These are phyloP conservation scores for Candida golubevii DNA, from an alignment of 805 yeast genomes.

Conservation along the genomic window DNA sequence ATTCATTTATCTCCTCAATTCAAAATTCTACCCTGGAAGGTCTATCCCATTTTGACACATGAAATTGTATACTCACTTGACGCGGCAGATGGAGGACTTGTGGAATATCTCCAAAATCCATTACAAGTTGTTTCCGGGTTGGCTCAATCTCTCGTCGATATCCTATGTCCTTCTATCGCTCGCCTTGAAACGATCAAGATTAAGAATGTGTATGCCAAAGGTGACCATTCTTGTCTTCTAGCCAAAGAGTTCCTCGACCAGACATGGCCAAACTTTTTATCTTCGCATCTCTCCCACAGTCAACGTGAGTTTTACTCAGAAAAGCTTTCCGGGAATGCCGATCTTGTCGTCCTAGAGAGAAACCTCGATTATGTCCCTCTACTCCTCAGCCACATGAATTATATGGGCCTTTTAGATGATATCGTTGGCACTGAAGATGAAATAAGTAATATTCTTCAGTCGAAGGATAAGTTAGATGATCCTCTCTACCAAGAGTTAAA, in stretches of 20 bases:
- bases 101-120: slow-evolving; percentile 42
- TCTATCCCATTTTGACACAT: slow-evolving; percentile 35
- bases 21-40: slow-evolving; percentile 44
- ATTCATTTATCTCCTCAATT: slow-evolving; percentile 34
- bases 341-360: slow-evolving; percentile 76
- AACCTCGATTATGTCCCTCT: slow-evolving; percentile 70
- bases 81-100: slow-evolving; percentile 30
- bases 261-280: slow-evolving; percentile 33
- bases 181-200: slow-evolving; percentile 33
- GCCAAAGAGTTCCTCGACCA: slow-evolving; percentile 36
- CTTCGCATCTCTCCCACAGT: slow-evolving; percentile 30
- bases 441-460: slow-evolving; percentile 4
- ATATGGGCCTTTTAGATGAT: slow-evolving; percentile 80
- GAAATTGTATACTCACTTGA: slow-evolving; percentile 43
- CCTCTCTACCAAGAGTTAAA: slow-evolving; percentile 49
- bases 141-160: slow-evolving; percentile 45
- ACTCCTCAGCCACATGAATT: slow-evolving; percentile 70
- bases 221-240: slow-evolving; percentile 49
- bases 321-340: slow-evolving; percentile 49
- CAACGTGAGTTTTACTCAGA: slow-evolving; percentile 35
- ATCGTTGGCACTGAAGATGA: slow-evolving; percentile 47
- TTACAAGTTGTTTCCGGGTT: slow-evolving; percentile 43
- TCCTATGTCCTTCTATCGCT: slow-evolving; percentile 35
- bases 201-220: slow-evolving; percentile 57
- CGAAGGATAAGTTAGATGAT: slow-evolving; percentile 36